A percentile compares a stretch with the other conserved stretches of the same genome.
Evolutionary conservation across 1,284 basidiomycete genomes (phyloP).

Genomic region (Ceratobasidium sp.): DNA sequence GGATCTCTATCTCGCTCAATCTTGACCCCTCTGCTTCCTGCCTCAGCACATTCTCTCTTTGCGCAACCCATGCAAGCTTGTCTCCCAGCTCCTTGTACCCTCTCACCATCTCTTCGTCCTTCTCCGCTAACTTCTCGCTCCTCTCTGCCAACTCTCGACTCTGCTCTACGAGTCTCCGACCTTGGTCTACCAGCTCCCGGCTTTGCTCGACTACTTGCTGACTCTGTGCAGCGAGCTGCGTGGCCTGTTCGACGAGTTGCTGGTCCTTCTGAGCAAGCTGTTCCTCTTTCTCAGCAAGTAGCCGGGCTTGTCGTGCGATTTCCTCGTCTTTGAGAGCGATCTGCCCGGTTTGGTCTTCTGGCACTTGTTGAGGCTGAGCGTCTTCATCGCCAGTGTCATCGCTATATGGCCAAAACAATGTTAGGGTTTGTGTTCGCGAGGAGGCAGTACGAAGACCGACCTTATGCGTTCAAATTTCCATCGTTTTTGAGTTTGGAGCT

Average conservation of each 20-base stretch:
- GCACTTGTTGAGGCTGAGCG: neutral
- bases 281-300: neutral
- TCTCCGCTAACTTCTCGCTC: too few species aligned
- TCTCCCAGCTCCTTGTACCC: too few species aligned
- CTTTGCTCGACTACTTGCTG: neutral
- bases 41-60: too few species aligned
- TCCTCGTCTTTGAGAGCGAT: neutral
- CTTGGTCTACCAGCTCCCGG: too few species aligned
- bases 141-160: too few species aligned
- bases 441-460: neutral
- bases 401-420: neutral
- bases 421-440: too few species aligned
- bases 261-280: neutral
- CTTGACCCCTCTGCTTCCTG: too few species aligned
- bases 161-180: too few species aligned
- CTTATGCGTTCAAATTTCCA: slow-evolving; percentile 26
- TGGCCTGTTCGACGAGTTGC: neutral
- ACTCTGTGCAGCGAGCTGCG: neutral
- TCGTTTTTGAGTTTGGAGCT: neutral
- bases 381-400: slow-evolving; percentile 2
- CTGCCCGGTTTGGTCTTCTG: neutral
- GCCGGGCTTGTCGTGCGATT: neutral
- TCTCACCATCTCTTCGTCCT: too few species aligned
- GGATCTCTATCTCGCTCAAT: too few species aligned
- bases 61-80: too few species aligned